A percentile compares a stretch with the other conserved stretches of the same genome.
These are phyloP conservation scores for Waitea zeae DNA, from an alignment of 1,284 basidiomycete species.

Conservation along the genomic window DNA sequence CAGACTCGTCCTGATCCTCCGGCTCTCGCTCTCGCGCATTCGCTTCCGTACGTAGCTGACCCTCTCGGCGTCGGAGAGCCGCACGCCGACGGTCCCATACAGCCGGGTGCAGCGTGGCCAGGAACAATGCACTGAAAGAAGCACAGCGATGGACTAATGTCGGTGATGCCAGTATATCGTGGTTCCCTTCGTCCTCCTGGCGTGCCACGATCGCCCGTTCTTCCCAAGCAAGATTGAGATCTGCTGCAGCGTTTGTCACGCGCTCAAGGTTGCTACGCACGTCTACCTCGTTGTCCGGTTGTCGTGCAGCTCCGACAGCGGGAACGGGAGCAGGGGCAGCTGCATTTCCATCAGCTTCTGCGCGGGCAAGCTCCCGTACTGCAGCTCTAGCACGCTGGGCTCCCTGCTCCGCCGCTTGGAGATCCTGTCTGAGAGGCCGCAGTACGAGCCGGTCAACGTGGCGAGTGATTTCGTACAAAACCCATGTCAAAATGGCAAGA, in stretches of 20 bases:
- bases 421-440: too few relatives aligned
- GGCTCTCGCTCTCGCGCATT: constrained; percentile 29
- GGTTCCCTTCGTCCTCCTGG: too few relatives aligned
- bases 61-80: constrained; percentile 45
- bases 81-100: constrained; percentile 54
- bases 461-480: constrained; percentile 47
- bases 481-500: constrained; percentile 47
- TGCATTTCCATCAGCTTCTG: constrained; percentile 11
- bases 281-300: constrained; percentile 8
- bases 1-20: too few relatives aligned
- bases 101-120: constrained; percentile 54
- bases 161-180: constrained; percentile 17
- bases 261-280: constrained; percentile 13
- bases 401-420: too few relatives aligned
- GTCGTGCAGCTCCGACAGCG: constrained; percentile 6
- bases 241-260: constrained; percentile 34
- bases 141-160: constrained; percentile 34
- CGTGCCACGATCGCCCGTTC: constrained; percentile 26
- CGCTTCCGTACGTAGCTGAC: constrained; percentile 47
- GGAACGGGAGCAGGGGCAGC: constrained; percentile 5
- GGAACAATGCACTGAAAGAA: constrained; percentile 32
- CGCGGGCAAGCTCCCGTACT: constrained; percentile 7
- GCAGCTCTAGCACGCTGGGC: too few relatives aligned
- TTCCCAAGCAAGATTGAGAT: constrained; percentile 37
- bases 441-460: constrained; percentile 18